Evolutionary conservation across 768 basidiomycete genomes (phyloP).

Genomic region (Bullera alba): DNA sequence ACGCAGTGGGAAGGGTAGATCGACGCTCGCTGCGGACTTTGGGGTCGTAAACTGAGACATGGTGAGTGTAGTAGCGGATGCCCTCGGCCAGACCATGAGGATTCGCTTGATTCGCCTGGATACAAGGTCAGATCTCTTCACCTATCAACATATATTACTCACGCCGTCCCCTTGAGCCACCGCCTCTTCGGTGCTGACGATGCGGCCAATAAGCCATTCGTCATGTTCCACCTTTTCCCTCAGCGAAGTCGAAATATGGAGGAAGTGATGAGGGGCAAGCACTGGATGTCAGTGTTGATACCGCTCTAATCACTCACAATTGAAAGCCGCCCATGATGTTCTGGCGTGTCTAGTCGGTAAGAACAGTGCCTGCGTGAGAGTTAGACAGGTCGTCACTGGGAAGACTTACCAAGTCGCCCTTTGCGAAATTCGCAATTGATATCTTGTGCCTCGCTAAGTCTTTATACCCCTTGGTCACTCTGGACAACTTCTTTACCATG

Average conservation of each 20-base stretch:
- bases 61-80: constrained; percentile 36
- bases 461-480: constrained; percentile 90
- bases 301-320: constrained; percentile 55
- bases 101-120: constrained; percentile 28
- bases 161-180: constrained; percentile 34
- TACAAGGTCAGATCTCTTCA: too few relatives aligned
- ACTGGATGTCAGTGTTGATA: constrained; percentile 51
- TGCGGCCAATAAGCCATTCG: constrained; percentile 55
- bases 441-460: constrained; percentile 96
- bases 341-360: constrained; percentile 90
- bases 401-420: constrained; percentile 64
- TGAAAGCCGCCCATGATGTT: constrained; percentile 97
- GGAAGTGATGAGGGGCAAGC: constrained; percentile 95
- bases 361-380: constrained; percentile 60
- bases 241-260: constrained; percentile 75
- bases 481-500: constrained; percentile 82
- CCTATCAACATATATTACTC: constrained; percentile 7
- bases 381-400: neutral
- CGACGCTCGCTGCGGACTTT: too few relatives aligned
- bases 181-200: constrained; percentile 39
- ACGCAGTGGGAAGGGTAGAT: too few relatives aligned
- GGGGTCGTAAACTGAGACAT: too few relatives aligned
- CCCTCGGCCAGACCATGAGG: constrained; percentile 44
- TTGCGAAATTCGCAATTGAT: constrained; percentile 87
- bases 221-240: constrained; percentile 82